A percentile compares a stretch with the other conserved stretches of the same genome.
phyloP scores from a whole-genome alignment of 1,284 basidiomycete genomes.

The Heliocybe sulcata region DNA sequence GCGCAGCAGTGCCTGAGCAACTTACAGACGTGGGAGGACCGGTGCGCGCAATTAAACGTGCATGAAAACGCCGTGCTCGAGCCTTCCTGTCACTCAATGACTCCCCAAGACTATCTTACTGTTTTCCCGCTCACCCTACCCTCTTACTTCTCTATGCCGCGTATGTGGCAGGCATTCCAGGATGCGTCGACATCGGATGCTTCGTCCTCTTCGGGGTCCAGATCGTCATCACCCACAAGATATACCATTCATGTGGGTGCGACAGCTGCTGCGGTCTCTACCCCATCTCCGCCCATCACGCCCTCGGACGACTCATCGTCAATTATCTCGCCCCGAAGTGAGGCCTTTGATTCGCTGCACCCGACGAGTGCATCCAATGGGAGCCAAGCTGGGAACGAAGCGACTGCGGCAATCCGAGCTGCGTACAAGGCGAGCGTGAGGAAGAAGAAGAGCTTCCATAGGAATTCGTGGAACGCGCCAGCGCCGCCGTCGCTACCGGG shows the following conservation, averaged over 20 bases:
- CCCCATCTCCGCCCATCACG: constrained; percentile 13
- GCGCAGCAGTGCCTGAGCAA: constrained; percentile 60
- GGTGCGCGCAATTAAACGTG: constrained; percentile 31
- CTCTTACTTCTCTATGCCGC: constrained; percentile 15
- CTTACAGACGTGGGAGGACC: constrained; percentile 55
- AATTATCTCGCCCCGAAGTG: background rate
- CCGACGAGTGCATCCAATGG: background rate
- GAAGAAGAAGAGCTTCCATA: constrained; percentile 48
- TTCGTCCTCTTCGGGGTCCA: constrained; percentile 2
- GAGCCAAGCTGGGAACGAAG: background rate
- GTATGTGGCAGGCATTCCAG: constrained; percentile 2
- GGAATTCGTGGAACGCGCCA: constrained; percentile 43
- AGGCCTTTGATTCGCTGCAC: background rate
- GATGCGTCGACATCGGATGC: background rate
- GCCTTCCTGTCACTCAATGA: background rate
- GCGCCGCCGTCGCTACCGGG: background rate
- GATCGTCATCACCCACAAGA: constrained; percentile 9
- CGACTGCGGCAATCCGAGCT: constrained; percentile 39
- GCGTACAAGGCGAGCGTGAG: constrained; percentile 48
- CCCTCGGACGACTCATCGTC: background rate
- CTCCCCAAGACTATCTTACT: constrained; percentile 41
- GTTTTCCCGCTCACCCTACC: constrained; percentile 62
- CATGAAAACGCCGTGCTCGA: background rate
- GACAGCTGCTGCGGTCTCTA: constrained; percentile 8
- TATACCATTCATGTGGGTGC: constrained; percentile 20